Conservation (phyloP, 169 alveolate species). For the Cytauxzoon felis region DNA sequence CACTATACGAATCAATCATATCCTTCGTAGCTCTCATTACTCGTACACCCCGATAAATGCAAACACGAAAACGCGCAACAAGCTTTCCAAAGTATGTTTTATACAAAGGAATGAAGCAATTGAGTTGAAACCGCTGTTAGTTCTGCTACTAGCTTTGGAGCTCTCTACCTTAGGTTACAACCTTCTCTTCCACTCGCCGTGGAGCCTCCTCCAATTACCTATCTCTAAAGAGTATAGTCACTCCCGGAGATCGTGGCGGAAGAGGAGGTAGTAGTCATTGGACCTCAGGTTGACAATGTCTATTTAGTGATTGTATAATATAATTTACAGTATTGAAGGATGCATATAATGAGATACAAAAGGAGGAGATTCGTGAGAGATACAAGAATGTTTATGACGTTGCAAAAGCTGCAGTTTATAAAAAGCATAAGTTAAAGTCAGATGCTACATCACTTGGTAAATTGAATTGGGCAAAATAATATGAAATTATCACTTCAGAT, state of each 20-base stretch:
- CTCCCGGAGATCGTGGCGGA: too few species aligned
- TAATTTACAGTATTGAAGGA: slow-evolving; percentile 57
- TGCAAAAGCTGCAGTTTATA: slow-evolving; percentile 73
- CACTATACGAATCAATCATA: neutral
- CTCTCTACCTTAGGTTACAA: too few species aligned
- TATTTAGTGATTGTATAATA: too few species aligned
- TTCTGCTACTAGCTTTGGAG: neutral
- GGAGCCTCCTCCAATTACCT: too few species aligned
- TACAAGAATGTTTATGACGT: slow-evolving; percentile 76
- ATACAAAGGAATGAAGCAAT: neutral
- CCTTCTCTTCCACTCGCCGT: too few species aligned
- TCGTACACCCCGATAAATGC: slow-evolving; percentile 90
- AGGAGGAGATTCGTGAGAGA: slow-evolving; percentile 72
- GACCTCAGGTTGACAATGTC: too few species aligned
- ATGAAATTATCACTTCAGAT: slow-evolving; percentile 11
- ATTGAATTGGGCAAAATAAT: slow-evolving; percentile 4
- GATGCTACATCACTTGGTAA: slow-evolving; percentile 64
- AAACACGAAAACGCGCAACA: slow-evolving; percentile 82
- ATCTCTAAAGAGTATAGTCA: too few species aligned
- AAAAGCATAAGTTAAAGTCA: slow-evolving; percentile 57
- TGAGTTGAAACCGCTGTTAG: neutral
- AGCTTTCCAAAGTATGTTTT: slow-evolving; percentile 77
- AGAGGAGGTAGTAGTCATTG: too few species aligned
- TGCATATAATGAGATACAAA: slow-evolving; percentile 78
- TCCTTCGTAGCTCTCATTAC: slow-evolving; percentile 21